Evolutionary conservation across 768 basidiomycete species (phyloP).

Genomic region (Botryobasidium botryosum): DNA sequence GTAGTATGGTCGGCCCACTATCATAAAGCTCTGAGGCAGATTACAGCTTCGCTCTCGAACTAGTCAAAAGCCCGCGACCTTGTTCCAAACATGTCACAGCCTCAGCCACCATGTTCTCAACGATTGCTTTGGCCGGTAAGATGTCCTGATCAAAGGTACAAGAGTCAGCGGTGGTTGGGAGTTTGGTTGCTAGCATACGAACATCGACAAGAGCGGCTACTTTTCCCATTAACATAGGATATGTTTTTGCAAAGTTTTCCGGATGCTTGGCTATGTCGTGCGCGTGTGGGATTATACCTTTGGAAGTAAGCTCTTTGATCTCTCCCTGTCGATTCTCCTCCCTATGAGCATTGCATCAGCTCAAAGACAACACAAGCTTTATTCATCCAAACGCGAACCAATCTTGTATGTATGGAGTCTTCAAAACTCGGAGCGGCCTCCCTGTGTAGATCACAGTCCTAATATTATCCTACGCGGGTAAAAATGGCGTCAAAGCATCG

Average conservation of each 20-base stretch:
- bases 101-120: constrained; percentile 64
- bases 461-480: constrained; percentile 47
- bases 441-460: constrained; percentile 81
- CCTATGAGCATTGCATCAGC: constrained; percentile 30
- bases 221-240: constrained; percentile 71
- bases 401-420: constrained; percentile 69
- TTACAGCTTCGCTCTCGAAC: too few relatives aligned
- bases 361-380: background rate
- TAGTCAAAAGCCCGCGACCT: background rate
- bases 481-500: background rate
- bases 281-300: constrained; percentile 63
- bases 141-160: constrained; percentile 27
- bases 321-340: constrained; percentile 60
- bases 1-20: too few relatives aligned
- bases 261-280: constrained; percentile 65
- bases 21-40: too few relatives aligned
- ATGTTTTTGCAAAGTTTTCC: constrained; percentile 49
- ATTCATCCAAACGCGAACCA: constrained; percentile 37
- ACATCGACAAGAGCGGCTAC: constrained; percentile 36
- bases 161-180: background rate
- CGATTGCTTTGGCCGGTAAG: constrained; percentile 64
- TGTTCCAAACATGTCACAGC: constrained; percentile 24
- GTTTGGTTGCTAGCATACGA: background rate
- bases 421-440: constrained; percentile 69
- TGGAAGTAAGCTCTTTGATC: constrained; percentile 62